Evolutionary conservation across 2,329 filamentous ascomycete species (phyloP).

Genomic region (Aureobasidium subglaciale): DNA sequence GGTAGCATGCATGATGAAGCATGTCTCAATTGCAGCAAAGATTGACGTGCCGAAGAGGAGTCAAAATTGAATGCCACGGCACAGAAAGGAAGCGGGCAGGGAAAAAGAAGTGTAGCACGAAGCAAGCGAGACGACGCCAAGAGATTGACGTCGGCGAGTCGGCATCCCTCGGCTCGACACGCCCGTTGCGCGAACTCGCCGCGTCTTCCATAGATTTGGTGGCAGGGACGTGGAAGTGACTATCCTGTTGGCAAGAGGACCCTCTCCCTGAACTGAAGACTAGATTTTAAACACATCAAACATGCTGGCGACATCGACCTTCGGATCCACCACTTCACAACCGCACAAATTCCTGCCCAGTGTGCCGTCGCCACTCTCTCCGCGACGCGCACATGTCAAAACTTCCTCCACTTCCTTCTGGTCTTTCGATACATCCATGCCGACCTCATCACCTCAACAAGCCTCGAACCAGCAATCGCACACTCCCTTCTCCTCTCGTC

Average conservation of each 20-base stretch:
- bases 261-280: neutral
- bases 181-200: neutral
- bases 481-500: constrained; percentile 44
- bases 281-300: neutral
- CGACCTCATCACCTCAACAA: neutral
- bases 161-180: neutral
- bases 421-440: constrained; percentile 13
- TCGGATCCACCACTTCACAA: neutral
- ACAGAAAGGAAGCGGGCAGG: neutral
- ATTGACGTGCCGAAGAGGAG: neutral
- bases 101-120: neutral
- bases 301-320: constrained; percentile 1
- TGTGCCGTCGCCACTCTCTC: constrained; percentile 39
- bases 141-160: neutral
- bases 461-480: neutral
- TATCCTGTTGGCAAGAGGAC: neutral
- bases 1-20: constrained; percentile 5
- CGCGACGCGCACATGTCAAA: constrained; percentile 35
- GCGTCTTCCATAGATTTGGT: neutral
- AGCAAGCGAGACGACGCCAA: neutral
- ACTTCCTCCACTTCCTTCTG: constrained; percentile 18
- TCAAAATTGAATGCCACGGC: neutral
- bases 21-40: constrained; percentile 4
- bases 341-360: constrained; percentile 23
- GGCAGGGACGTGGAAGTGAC: neutral